These are phyloP conservation scores for Thielaviopsis punctulata DNA, from an alignment of 2,329 filamentous ascomycete species.

Conservation along the genomic window DNA sequence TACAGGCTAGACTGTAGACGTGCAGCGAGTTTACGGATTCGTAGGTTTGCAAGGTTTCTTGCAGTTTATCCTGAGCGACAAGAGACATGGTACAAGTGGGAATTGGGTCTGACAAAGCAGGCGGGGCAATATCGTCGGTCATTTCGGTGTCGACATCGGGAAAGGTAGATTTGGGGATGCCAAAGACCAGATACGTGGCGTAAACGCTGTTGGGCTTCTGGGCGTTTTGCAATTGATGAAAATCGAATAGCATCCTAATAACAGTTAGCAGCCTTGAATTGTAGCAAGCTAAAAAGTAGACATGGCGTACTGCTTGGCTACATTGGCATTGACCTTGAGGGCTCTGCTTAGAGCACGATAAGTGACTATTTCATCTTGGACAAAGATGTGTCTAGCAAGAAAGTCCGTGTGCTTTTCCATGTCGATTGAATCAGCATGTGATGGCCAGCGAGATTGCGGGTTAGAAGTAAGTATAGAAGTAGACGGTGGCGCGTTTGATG, in stretches of 20 bases:
- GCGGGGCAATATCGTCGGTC: slow-evolving; percentile 27
- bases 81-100: slow-evolving; percentile 45
- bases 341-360: slow-evolving; percentile 74
- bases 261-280: neutral
- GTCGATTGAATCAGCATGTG: too few relatives aligned
- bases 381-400: slow-evolving; percentile 58
- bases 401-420: slow-evolving; percentile 54
- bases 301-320: slow-evolving; percentile 62
- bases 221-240: slow-evolving; percentile 59
- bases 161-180: slow-evolving; percentile 33
- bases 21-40: slow-evolving; percentile 63
- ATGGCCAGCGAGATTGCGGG: neutral
- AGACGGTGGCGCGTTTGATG: neutral
- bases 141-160: slow-evolving; percentile 47
- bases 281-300: neutral
- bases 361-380: slow-evolving; percentile 61
- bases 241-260: slow-evolving; percentile 68
- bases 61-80: slow-evolving; percentile 53
- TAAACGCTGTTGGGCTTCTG: slow-evolving; percentile 60
- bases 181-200: slow-evolving; percentile 81
- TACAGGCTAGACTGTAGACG: slow-evolving; percentile 67
- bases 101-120: slow-evolving; percentile 29
- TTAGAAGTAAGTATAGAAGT: neutral
- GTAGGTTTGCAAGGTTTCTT: slow-evolving; percentile 50
- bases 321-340: slow-evolving; percentile 67